phyloP scores from a whole-genome alignment of 2,329 filamentous ascomycete species.

The Alternaria triticimaculans region DNA sequence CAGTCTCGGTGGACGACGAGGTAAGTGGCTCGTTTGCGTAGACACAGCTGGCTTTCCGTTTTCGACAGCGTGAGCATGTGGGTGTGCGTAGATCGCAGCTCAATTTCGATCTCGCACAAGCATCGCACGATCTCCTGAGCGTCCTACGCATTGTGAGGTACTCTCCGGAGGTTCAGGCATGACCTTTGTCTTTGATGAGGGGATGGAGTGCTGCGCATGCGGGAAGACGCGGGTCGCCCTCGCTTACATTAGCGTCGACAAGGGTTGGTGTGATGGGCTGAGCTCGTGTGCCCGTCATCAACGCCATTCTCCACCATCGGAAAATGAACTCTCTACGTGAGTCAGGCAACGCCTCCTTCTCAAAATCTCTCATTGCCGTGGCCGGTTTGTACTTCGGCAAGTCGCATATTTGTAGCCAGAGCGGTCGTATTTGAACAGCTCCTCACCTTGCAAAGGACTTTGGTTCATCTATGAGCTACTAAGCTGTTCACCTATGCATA shows the following conservation, averaged over 20 bases:
- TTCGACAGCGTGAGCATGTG: slow-evolving; percentile 62
- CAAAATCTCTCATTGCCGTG: background rate
- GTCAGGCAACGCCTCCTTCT: background rate
- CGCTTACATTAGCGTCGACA: background rate
- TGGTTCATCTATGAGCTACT: background rate
- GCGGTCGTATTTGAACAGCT: background rate
- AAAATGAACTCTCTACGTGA: background rate
- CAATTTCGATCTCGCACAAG: slow-evolving; percentile 63
- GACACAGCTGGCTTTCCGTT: slow-evolving; percentile 55
- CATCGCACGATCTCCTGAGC: slow-evolving; percentile 64
- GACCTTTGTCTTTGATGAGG: background rate
- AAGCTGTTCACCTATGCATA: background rate
- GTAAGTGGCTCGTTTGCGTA: slow-evolving; percentile 63
- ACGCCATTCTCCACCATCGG: background rate
- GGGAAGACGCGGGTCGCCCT: background rate
- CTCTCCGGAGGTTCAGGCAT: background rate
- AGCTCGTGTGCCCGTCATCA: background rate
- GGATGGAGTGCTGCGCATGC: background rate
- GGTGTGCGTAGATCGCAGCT: slow-evolving; percentile 63
- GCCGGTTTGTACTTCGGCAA: background rate
- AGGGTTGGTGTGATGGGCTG: background rate
- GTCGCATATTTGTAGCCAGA: background rate
- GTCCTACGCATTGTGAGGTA: slow-evolving; percentile 57
- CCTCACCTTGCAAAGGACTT: background rate
- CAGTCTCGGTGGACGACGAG: slow-evolving; percentile 7